These are phyloP conservation scores for Rhododendron williamsianum DNA, from an alignment of 148 eudicot species.

Conservation along the genomic window DNA sequence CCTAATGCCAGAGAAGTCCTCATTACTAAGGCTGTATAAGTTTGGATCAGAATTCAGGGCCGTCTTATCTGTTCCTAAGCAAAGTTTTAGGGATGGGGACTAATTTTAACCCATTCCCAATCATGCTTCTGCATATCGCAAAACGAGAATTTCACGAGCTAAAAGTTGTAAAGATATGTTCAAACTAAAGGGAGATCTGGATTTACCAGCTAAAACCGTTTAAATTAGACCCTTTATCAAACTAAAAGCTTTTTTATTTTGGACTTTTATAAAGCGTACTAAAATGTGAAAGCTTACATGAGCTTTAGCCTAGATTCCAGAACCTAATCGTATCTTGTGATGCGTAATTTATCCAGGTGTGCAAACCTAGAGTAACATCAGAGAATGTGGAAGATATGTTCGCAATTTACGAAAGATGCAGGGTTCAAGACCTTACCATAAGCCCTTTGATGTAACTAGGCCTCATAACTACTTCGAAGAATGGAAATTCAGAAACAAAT, in stretches of 20 bases:
- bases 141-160: not conserved
- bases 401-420: not conserved
- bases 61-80: not conserved
- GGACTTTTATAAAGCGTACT: not conserved
- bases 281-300: not conserved
- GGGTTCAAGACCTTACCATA: constrained; percentile 12
- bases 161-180: not conserved
- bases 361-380: not conserved
- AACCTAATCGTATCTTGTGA: not conserved
- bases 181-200: not conserved
- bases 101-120: not conserved
- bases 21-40: not conserved
- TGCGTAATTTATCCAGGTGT: not conserved
- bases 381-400: not conserved
- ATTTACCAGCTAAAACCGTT: not conserved
- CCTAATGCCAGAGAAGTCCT: not conserved
- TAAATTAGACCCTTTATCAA: not conserved
- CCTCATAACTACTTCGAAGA: constrained; percentile 9
- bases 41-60: not conserved
- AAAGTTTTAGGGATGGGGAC: not conserved
- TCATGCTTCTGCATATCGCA: not conserved
- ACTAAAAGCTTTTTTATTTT: not conserved
- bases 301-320: not conserved
- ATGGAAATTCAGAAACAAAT: constrained; percentile 5
- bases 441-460: not conserved